These are phyloP conservation scores for Rhododendron henanense DNA, from an alignment of 148 eudicot genomes.

Conservation along the genomic window DNA sequence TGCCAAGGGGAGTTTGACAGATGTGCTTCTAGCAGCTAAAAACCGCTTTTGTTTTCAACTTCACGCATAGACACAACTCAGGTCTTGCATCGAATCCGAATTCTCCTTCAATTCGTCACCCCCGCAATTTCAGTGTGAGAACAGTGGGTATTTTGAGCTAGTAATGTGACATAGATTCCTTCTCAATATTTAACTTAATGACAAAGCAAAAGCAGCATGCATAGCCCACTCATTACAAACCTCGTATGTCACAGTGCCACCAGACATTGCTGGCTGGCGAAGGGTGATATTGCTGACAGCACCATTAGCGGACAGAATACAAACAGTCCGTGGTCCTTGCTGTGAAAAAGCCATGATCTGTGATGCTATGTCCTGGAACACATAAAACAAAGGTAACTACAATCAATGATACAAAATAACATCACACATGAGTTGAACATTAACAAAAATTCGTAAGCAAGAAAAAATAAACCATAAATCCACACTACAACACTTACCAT, in stretches of 20 bases:
- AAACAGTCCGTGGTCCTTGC: slow-evolving; percentile 73
- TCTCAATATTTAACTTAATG: background rate
- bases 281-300: slow-evolving; percentile 67
- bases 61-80: background rate
- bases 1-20: background rate
- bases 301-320: slow-evolving; percentile 78
- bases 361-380: slow-evolving; percentile 61
- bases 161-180: background rate
- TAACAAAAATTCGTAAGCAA: background rate
- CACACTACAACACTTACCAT: background rate
- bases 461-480: background rate
- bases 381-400: background rate
- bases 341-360: slow-evolving; percentile 66
- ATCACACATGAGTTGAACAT: background rate
- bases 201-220: background rate
- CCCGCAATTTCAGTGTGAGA: background rate
- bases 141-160: background rate
- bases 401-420: background rate
- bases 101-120: background rate
- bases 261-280: slow-evolving; percentile 57
- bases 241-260: slow-evolving; percentile 67
- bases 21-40: background rate
- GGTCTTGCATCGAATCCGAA: background rate
- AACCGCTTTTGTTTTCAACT: background rate
- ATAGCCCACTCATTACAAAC: slow-evolving; percentile 24